phyloP scores from a whole-genome alignment of 2,329 filamentous ascomycete genomes.

The Mollisia scopiformis region DNA sequence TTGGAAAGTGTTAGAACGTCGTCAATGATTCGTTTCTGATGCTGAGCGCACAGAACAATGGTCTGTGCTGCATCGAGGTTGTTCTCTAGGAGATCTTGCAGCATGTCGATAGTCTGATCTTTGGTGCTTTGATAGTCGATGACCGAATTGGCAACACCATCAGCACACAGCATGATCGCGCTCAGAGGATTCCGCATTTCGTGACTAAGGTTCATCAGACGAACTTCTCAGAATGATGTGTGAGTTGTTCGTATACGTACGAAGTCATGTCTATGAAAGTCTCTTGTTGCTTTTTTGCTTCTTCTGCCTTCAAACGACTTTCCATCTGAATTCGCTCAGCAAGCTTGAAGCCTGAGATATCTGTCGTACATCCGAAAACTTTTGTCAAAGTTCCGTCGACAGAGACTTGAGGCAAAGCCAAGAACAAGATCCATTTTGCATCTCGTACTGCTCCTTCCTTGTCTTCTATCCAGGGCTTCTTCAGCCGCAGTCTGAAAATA shows the following conservation, averaged over 20 bases:
- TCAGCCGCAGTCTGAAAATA: constrained; percentile 40
- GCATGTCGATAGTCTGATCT: constrained; percentile 24
- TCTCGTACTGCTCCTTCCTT: constrained; percentile 61
- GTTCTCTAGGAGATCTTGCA: constrained; percentile 51
- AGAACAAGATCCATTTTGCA: constrained; percentile 68
- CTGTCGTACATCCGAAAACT: constrained; percentile 70
- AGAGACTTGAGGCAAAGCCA: constrained; percentile 65
- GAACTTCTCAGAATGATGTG: neutral
- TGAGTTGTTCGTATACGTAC: constrained; percentile 20
- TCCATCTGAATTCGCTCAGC: constrained; percentile 78
- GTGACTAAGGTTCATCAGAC: constrained; percentile 43
- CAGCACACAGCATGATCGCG: constrained; percentile 74
- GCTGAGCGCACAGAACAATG: constrained; percentile 73
- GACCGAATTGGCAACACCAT: constrained; percentile 62
- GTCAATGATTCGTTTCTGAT: constrained; percentile 76
- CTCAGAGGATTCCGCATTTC: constrained; percentile 79
- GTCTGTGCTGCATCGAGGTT: constrained; percentile 74
- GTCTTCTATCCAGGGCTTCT: constrained; percentile 59
- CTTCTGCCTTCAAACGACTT: constrained; percentile 77
- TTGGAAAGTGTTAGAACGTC: constrained; percentile 69
- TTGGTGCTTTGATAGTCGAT: constrained; percentile 40
- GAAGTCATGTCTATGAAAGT: constrained; percentile 74
- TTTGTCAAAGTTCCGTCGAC: constrained; percentile 66
- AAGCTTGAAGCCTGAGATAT: constrained; percentile 83
- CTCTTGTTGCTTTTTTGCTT: constrained; percentile 72